Evolutionary conservation across 164 flowering plant genomes (phyloP), one percentile per base, ranked within the genome.

Genomic region (Euptelea pleiosperma): DNA sequence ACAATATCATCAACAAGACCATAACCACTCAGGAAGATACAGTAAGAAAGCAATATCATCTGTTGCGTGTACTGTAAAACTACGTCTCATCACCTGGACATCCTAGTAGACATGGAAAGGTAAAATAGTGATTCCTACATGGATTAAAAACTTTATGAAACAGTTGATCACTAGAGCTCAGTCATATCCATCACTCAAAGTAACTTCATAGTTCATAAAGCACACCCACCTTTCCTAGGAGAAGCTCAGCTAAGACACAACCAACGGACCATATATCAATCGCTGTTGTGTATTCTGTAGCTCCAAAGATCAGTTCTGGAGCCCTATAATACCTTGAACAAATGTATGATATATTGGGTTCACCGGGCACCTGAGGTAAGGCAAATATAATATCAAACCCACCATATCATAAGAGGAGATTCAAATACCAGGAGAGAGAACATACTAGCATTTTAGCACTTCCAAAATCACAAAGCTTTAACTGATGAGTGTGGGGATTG

Each of bases 181-280:
- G 29, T 2, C 0, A 34, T 15, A 22, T 8, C n/a, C 4, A 14
- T 28, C 26, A 1, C 28, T 37, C 16, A 29, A 41, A 39, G 30
- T 12, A 54, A 58, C 26, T 14, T 28, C 6, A 8, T n/a, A 42
- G 24, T 8, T 2, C 47, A 49, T 3, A n/a, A 31, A 34, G 55
- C 15, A 37, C 21, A 69, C 83, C 7, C 9, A 93, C 99, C 79
- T 86, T 95, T 51, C 97, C 97, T 15, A 91, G 74, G 53, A 94
- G 87, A 58, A 94, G 86, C 77, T 94, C 99, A 37, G 95, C 97
- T 71, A 94, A 61, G 42, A 94, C 97, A 77, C 99, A 94, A 40
- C 99, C 99, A 64, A 60, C 90, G 37, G 99, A 91, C 99, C 99
- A 94, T 86, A 94, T 87, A 71, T 94, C 99, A 55, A 94, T 94